These are phyloP conservation scores for Pseudonectria buxi DNA, from an alignment of 2,329 filamentous ascomycete species.

Conservation along the genomic window DNA sequence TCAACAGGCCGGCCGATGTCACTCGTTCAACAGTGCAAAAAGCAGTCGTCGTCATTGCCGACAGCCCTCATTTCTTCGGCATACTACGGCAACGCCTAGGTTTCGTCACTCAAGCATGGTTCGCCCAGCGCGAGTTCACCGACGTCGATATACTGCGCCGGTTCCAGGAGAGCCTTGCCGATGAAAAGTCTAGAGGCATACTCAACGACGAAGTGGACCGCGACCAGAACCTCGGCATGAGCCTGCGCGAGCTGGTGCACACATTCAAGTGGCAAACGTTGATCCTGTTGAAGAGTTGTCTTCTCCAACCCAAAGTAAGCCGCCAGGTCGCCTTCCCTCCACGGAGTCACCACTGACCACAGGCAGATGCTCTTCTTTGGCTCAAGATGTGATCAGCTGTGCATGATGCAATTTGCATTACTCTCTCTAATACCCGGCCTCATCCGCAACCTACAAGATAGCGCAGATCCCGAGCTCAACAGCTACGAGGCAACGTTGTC, in stretches of 20 bases:
- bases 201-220: slow-evolving; percentile 62
- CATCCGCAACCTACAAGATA: slow-evolving; percentile 86
- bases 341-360: slow-evolving; percentile 1
- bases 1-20: slow-evolving; percentile 77
- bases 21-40: slow-evolving; percentile 98
- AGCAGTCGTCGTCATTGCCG: slow-evolving; percentile 90
- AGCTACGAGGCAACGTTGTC: slow-evolving; percentile 68
- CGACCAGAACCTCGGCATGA: slow-evolving; percentile 84
- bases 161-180: slow-evolving; percentile 82
- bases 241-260: slow-evolving; percentile 82
- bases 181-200: slow-evolving; percentile 52
- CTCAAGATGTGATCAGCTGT: slow-evolving; percentile 88
- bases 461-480: slow-evolving; percentile 88
- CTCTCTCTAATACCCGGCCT: slow-evolving; percentile 92
- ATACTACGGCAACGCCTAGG: slow-evolving; percentile 84
- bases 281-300: slow-evolving; percentile 85
- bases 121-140: slow-evolving; percentile 86
- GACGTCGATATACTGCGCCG: slow-evolving; percentile 83
- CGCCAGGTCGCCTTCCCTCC: too few species aligned
- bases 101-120: slow-evolving; percentile 92
- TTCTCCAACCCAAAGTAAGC: slow-evolving; percentile 85
- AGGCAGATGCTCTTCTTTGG: slow-evolving; percentile 94
- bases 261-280: slow-evolving; percentile 94
- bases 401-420: slow-evolving; percentile 97
- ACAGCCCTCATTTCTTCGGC: slow-evolving; percentile 84